Conservation (phyloP, 2,329 filamentous ascomycete species). For the Alternaria sp. region DNA sequence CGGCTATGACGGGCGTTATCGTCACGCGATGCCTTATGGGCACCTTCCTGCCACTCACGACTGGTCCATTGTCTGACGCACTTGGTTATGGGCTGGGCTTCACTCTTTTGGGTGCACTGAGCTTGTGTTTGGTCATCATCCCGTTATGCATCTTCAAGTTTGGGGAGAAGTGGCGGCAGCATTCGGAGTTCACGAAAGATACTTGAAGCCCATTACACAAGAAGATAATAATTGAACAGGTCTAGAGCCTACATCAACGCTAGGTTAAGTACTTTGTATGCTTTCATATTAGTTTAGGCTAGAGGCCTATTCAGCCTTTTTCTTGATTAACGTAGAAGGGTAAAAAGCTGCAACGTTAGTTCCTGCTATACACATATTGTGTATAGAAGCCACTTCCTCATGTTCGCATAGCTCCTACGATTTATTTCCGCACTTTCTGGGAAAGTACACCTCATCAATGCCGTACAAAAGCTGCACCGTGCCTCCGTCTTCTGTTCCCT, state of each 20-base stretch:
- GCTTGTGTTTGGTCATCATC: slow-evolving; percentile 57
- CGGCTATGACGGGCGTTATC: slow-evolving; percentile 64
- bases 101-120: slow-evolving; percentile 52
- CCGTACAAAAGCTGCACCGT: not conserved
- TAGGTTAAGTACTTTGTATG: not conserved
- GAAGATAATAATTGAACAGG: not conserved
- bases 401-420: not conserved
- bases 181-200: slow-evolving; percentile 56
- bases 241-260: not conserved
- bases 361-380: not conserved
- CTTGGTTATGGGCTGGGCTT: slow-evolving; percentile 63
- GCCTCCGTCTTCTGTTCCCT: not conserved
- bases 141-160: slow-evolving; percentile 60
- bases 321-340: not conserved
- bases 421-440: not conserved
- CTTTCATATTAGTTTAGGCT: not conserved
- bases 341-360: not conserved
- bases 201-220: not conserved
- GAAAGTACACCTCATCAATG: not conserved
- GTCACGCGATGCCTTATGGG: slow-evolving; percentile 62
- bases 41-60: slow-evolving; percentile 62
- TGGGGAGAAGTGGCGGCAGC: slow-evolving; percentile 60
- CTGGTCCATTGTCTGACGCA: slow-evolving; percentile 55
- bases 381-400: not conserved
- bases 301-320: not conserved